Base-by-base conservation (phyloP, 371 early-diverging fungal genomes). In the Chytridium lagenaria region DNA sequence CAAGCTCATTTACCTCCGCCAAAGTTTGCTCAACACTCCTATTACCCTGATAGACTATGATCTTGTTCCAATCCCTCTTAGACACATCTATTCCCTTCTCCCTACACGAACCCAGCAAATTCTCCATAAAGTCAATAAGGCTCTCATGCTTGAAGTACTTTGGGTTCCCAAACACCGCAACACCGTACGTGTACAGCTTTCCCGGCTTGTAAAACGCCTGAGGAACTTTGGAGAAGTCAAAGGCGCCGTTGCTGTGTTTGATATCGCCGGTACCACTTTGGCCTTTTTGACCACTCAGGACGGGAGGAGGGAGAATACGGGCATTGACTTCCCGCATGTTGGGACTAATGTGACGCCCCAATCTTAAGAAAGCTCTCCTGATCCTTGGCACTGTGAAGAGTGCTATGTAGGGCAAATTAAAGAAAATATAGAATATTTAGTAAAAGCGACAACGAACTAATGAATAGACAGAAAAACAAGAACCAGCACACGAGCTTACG, bases 251-350 rank as follows among this genome's bases (percentile, higher is more conserved):
- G 26, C 67, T 51, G 12, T 80, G 69, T 3, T 22, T 33, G 59
- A 71, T 34, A 3, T 68, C 68, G 73, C 33, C 23, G 50, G 34
- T 52, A 40, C 57, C 74, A 0, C 52, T 66, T 1, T 64, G 50
- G 44, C 85, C 82, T 65, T 93, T 93, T 7, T 28, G 7, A 12
- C 83, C 76, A 30, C 70, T 70, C 63, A 97, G 80, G 38, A 79
- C 85, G 1, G 96, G 95, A 0, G 90, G 76, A 0, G 86, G 87
- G 19, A 97, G 79, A 22, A 92, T 78, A 38, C 94, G 92, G n/a
- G 91, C 92, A 30, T 84, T 78, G 23, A 88, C 77, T 26, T 73
- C 73, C 26, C 86, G 74, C 75, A 90, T 81, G 44, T 89, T 80
- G 26, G 76, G 78, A 38, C 77, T 57, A 95, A 2, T n/a, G 28